Evolutionary conservation across 78 protist genomes (phyloP).

Genomic region (Tieghemostelium lacteum): DNA sequence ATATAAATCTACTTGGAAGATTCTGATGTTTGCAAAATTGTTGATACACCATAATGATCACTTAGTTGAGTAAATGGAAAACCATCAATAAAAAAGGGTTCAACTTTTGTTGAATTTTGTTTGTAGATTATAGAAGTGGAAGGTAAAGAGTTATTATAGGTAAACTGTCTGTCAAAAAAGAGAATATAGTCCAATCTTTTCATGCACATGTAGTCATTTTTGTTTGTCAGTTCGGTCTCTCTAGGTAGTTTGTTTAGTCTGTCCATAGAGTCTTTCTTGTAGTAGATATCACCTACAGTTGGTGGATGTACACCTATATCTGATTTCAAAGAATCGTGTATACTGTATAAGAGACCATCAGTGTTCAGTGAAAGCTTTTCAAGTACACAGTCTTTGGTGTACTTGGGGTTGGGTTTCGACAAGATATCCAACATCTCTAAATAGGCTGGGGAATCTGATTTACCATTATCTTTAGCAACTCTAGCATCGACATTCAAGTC

Average conservation of each 20-base stretch:
- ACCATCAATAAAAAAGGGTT: constrained; percentile 73
- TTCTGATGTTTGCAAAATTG: neutral
- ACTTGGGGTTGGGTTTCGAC: neutral
- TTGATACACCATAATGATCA: constrained; percentile 75
- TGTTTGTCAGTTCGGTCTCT: constrained; percentile 33
- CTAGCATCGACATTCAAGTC: constrained; percentile 67
- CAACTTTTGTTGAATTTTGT: constrained; percentile 47
- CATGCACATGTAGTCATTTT: constrained; percentile 51
- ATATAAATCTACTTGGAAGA: too few relatives aligned
- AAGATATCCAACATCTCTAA: constrained; percentile 40
- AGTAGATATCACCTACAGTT: constrained; percentile 44
- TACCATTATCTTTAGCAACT: constrained; percentile 7
- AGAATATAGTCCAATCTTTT: constrained; percentile 64
- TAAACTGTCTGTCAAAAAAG: neutral
- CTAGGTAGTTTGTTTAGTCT: neutral
- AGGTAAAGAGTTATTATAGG: neutral
- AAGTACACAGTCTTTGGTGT: neutral
- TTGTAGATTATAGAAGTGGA: neutral
- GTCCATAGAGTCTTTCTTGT: neutral
- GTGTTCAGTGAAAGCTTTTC: too few relatives aligned
- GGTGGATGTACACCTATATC: constrained; percentile 68
- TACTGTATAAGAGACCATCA: neutral
- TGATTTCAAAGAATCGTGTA: constrained; percentile 11
- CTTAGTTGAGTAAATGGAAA: constrained; percentile 70
- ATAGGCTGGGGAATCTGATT: constrained; percentile 13